Conservation (phyloP, 2,329 filamentous ascomycete species). For the Aspergillus ochraceus region DNA sequence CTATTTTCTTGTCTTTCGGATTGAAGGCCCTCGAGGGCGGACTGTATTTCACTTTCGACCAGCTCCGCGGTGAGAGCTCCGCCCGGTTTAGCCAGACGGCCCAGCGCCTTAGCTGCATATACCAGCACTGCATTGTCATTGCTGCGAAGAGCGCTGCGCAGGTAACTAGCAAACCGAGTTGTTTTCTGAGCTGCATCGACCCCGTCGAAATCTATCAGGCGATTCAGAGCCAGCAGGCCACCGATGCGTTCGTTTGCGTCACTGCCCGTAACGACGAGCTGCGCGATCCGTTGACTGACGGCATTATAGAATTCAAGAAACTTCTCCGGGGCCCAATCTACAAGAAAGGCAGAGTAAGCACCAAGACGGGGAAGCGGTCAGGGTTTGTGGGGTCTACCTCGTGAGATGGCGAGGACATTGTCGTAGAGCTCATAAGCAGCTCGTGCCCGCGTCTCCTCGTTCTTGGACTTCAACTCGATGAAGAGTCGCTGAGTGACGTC, state of each 20-base stretch:
- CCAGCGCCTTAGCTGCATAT: constrained; percentile 82
- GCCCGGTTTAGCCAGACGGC: constrained; percentile 86
- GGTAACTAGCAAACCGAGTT: constrained; percentile 86
- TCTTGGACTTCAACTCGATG: constrained; percentile 58
- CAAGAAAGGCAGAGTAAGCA: constrained; percentile 14
- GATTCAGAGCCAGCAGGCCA: constrained; percentile 87
- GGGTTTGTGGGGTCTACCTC: constrained; percentile 37
- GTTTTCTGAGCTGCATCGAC: constrained; percentile 93
- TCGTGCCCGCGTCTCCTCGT: constrained; percentile 50
- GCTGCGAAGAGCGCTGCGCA: constrained; percentile 82
- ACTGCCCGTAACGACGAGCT: constrained; percentile 78
- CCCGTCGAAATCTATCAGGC: constrained; percentile 92
- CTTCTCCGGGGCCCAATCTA: constrained; percentile 77
- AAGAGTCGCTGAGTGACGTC: constrained; percentile 58
- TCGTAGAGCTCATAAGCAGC: constrained; percentile 51
- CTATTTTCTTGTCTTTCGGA: constrained; percentile 91
- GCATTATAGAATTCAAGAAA: constrained; percentile 71
- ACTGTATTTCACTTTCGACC: constrained; percentile 95
- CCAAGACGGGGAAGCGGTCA: neutral
- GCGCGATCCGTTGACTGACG: constrained; percentile 65
- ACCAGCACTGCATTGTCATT: constrained; percentile 91
- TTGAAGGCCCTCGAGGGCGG: constrained; percentile 93
- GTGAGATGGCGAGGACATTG: constrained; percentile 46
- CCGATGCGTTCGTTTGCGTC: constrained; percentile 87
- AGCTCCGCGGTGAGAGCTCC: constrained; percentile 92